A percentile compares a stretch with the other conserved stretches of the same genome.
phyloP scores from a whole-genome alignment of 208 protist species.

The Lotmaria passim region DNA sequence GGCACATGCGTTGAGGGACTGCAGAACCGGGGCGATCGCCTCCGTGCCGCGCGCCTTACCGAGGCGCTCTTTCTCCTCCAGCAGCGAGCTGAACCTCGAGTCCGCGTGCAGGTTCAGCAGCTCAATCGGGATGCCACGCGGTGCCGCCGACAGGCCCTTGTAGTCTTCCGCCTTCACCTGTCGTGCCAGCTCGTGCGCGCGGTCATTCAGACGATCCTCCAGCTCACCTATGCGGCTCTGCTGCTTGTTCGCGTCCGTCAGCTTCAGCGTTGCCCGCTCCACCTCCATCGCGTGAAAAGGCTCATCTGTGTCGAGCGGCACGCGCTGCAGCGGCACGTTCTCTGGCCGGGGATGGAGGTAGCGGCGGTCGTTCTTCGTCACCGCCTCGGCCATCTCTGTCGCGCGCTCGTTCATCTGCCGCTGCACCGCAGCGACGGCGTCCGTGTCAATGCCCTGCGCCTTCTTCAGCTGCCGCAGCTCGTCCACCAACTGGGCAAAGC shows the following conservation, averaged over 20 bases:
- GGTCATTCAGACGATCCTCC: conserved; percentile 57
- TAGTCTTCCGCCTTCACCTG: conserved; percentile 61
- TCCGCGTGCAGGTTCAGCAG: conserved; percentile 69
- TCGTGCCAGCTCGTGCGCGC: conserved; percentile 55
- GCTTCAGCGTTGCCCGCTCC: conserved; percentile 62
- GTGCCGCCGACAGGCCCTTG: conserved; percentile 38
- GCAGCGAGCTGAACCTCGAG: conserved; percentile 47
- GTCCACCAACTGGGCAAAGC: conserved; percentile 62
- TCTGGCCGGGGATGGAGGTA: conserved; percentile 64
- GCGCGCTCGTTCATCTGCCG: conserved; percentile 67
- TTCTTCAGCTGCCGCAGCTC: conserved; percentile 56
- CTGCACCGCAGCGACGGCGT: conserved; percentile 46
- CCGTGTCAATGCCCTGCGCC: background rate
- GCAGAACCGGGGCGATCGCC: conserved; percentile 24
- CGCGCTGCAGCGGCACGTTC: conserved; percentile 49
- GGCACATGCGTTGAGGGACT: conserved; percentile 49
- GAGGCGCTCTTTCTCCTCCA: conserved; percentile 53
- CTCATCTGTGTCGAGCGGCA: conserved; percentile 70
- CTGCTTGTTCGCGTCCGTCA: conserved; percentile 59
- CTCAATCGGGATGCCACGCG: conserved; percentile 72
- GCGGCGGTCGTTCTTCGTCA: conserved; percentile 62
- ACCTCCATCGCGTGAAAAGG: conserved; percentile 61
- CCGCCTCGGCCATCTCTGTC: conserved; percentile 59
- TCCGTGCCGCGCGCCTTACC: conserved; percentile 25
- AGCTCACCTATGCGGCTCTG: conserved; percentile 55